A percentile compares a stretch with the other conserved stretches of the same genome.
Conservation (phyloP, 495 filamentous ascomycete genomes). For the Mycothermus thermophilus region DNA sequence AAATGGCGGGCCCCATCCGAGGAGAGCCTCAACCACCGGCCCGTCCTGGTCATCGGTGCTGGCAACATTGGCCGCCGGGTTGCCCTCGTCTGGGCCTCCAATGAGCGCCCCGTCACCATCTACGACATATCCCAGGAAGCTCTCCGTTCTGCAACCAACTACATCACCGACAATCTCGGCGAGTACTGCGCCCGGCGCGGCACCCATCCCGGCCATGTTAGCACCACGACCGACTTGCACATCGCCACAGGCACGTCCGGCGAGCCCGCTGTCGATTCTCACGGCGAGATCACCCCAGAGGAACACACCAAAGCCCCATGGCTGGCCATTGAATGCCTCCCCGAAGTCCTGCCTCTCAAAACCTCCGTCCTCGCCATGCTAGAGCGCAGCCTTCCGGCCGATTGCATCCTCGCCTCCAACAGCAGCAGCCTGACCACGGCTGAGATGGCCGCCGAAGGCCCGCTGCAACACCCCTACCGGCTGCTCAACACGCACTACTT, state of each 20-base stretch:
- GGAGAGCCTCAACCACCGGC: conserved; percentile 17
- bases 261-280: conserved; percentile 1
- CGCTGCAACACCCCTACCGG: conserved; percentile 20
- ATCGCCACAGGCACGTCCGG: conserved; percentile 14
- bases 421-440: conserved; percentile 35
- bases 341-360: conserved; percentile 41
- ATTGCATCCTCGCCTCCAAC: conserved; percentile 42
- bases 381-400: conserved; percentile 24
- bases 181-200: conserved; percentile 15
- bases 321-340: conserved; percentile 45
- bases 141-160: conserved; percentile 15
- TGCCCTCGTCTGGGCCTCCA: conserved; percentile 25
- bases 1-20: conserved; percentile 17
- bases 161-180: conserved; percentile 24
- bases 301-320: conserved; percentile 19
- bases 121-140: conserved; percentile 23
- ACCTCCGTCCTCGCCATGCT: conserved; percentile 34
- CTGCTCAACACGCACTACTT: conserved; percentile 43
- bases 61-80: conserved; percentile 25
- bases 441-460: conserved; percentile 28
- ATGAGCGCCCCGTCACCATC: conserved; percentile 20
- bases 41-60: conserved; percentile 26
- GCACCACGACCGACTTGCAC: conserved; percentile 15
- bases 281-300: neutral
- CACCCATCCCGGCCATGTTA: conserved; percentile 22